Evolutionary conservation across 2,329 filamentous ascomycete genomes (phyloP), one percentile per base, ranked within the genome.

Genomic region (Pseudocercospora vitis): DNA sequence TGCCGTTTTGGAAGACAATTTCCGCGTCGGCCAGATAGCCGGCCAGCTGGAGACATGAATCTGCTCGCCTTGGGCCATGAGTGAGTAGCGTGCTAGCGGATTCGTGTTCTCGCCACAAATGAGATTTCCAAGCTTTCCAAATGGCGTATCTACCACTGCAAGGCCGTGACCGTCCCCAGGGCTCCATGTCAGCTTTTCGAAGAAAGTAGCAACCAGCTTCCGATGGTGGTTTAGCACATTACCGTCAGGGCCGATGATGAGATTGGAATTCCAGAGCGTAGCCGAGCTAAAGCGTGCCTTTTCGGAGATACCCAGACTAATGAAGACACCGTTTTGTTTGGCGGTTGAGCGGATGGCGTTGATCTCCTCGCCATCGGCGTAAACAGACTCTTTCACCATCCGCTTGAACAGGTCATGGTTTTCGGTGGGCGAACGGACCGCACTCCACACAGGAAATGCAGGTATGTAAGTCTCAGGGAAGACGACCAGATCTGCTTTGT

Each of bases 41-140:
- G 80, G 81, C 80, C 79, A 82, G 0, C 74, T 76, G 0, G 76
- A 78, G 16, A 82, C 76, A 62, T 83, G 80, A 9, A 83, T 63
- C 54, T 82, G 76, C 59, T 83, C 78, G 1, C 76, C 77, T 56
- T 82, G 78, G 0, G 78, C 75, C 70, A 81, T 81, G 1, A 82
- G 62, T 0, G 73, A 59, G 57, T 78, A 82, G 11, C 78, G 65
- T 1, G 80, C 80, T 0, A 83, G 63, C 0, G 79, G 79, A 55
- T 83, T 83, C 0, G 78, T 82, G 45, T 83, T 82, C 64, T 83
- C 80, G 1, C 80, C 80, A 57, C 80, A 82, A 12, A 83, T 81
- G 49, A 82, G 62, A 3, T 65, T 70, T 0, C 78, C 79, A 7
- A 82, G 72, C 48, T 72, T 76, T 1, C 78, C 79, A 0, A 57